Conservation (phyloP, 331 rosid species). For the Cydonia oblonga region DNA sequence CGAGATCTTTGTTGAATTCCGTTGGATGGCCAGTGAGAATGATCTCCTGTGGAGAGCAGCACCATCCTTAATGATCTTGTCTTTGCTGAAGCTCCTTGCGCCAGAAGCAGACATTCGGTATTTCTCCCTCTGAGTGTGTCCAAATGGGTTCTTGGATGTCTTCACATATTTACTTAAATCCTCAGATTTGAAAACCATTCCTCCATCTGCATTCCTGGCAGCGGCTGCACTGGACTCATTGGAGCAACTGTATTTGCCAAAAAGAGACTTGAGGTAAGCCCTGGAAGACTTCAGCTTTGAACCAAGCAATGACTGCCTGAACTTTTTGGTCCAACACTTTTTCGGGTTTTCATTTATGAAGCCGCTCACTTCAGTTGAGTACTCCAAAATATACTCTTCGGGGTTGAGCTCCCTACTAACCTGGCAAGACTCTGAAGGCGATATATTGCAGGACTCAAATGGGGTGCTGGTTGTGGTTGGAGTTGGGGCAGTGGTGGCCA, state of each 20-base stretch:
- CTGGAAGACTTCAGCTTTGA: slow-evolving; percentile 77
- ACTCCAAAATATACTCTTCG: slow-evolving; percentile 43
- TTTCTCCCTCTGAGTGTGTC: slow-evolving; percentile 48
- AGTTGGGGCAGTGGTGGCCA: slow-evolving; percentile 52
- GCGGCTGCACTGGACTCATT: slow-evolving; percentile 58
- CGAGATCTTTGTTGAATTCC: slow-evolving; percentile 43
- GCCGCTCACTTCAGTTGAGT: slow-evolving; percentile 18
- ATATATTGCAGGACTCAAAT: slow-evolving; percentile 72
- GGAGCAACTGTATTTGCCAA: slow-evolving; percentile 73
- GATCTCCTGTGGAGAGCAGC: slow-evolving; percentile 60
- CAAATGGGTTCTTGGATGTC: slow-evolving; percentile 38
- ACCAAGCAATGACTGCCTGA: slow-evolving; percentile 54
- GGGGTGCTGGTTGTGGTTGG: slow-evolving; percentile 61
- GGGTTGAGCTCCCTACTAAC: slow-evolving; percentile 65
- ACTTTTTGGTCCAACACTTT: slow-evolving; percentile 71
- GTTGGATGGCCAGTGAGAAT: slow-evolving; percentile 55
- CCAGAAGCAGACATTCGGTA: slow-evolving; percentile 28
- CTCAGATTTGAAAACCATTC: slow-evolving; percentile 50
- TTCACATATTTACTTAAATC: slow-evolving; percentile 25
- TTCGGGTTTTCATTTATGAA: slow-evolving; percentile 32
- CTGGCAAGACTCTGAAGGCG: slow-evolving; percentile 72
- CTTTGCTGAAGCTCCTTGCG: slow-evolving; percentile 26
- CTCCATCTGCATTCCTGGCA: slow-evolving; percentile 55
- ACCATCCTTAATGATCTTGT: slow-evolving; percentile 24
- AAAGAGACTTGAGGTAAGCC: slow-evolving; percentile 72